Evolutionary conservation across 768 basidiomycete species (phyloP), one percentile per base, ranked within the genome.

Genomic region (Boletus reticuloceps): DNA sequence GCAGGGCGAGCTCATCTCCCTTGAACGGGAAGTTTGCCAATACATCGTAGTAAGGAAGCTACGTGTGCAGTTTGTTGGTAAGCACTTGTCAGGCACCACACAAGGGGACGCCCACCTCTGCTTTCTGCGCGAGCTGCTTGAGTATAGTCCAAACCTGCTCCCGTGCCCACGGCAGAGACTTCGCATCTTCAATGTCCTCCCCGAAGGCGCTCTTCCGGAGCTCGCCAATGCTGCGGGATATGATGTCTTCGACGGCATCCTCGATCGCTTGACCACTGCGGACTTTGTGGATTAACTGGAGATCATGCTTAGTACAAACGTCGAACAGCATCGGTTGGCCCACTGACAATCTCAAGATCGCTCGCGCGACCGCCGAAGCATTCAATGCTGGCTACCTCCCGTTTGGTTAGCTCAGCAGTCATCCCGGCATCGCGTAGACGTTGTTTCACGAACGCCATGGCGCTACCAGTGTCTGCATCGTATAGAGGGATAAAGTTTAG

Each of bases 141-240:
- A 98, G 76, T 16, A 98, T 75, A 19, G 77, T 79, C 93, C 94
- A 98, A 0, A 84, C 94, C 66, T 98, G 94, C 56, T 92, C 88
- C 44, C 87, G 78, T 6, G 85, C 79, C 97, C 97, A 99, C 0
- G 84, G 77, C 38, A 96, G 71, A 44, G 66, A 76, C 71, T 93
- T 94, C 4, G 89, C 88, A 64, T 97, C 95, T 51, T 96, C 93
- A 2, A 77, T 71, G 65, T 97, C 95, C 59, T 97, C 94, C 0
- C 94, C 96, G 66, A 98, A 99, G 0, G 91, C 91, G 45, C 82
- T 88, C 79, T 98, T 98, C 45, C 90, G 78, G 47, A 98, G 74
- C 68, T 97, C 94, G 34, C 84, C 79, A 11, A 94, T 83, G 34
- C 86, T 87, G 16, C 91, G 81, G 20, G 73, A 72, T 56, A 97